These are phyloP conservation scores for Rhynchospora pubera DNA, from an alignment of 176 grass and related monocot genomes.

Conservation along the genomic window DNA sequence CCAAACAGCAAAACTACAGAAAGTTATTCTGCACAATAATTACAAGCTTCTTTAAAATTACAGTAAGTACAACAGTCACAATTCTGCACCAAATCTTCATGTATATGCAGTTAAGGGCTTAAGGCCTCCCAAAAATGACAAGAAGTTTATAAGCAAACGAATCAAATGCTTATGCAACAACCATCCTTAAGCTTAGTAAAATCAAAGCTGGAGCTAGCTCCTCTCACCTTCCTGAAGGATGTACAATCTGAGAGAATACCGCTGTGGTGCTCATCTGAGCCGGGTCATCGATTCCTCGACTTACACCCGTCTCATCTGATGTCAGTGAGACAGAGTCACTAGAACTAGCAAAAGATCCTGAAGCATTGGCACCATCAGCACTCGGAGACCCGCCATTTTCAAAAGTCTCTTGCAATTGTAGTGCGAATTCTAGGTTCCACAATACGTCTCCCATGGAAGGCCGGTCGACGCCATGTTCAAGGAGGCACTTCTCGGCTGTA, in stretches of 20 bases:
- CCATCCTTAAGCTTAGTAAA: not conserved
- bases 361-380: not conserved
- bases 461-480: constrained; percentile 10
- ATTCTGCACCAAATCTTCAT: constrained; percentile 2
- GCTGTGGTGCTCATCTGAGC: not conserved
- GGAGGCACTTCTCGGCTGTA: constrained; percentile 15
- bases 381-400: not conserved
- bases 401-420: constrained; percentile 15
- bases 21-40: constrained; percentile 4
- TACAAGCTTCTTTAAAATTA: constrained; percentile 8
- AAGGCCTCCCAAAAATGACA: not conserved
- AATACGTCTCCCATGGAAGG: constrained; percentile 24
- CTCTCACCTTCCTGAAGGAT: constrained; percentile 15
- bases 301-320: not conserved
- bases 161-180: constrained; percentile 9
- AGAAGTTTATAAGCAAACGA: constrained; percentile 7
- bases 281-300: not conserved
- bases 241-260: constrained; percentile 17
- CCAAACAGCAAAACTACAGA: constrained; percentile 10
- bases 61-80: not conserved
- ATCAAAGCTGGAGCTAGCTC: not conserved
- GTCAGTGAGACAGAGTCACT: not conserved
- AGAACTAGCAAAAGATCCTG: constrained; percentile 8
- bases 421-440: constrained; percentile 20
- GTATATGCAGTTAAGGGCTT: not conserved